A percentile compares a stretch with the other conserved stretches of the same genome.
These are phyloP conservation scores for Hanseniaspora lachancei DNA, from an alignment of 805 yeast genomes.

Conservation along the genomic window DNA sequence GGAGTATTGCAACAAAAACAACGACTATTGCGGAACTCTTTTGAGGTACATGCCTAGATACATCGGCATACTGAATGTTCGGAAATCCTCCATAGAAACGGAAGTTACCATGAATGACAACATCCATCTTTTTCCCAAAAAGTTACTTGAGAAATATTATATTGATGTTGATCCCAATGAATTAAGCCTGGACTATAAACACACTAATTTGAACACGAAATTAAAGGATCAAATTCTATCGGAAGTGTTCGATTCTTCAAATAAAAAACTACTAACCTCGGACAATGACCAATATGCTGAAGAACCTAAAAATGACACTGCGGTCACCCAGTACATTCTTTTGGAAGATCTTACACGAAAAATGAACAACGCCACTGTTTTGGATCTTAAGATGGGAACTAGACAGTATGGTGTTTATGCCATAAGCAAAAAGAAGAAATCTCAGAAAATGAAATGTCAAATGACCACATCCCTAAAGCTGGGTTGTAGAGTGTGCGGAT, in stretches of 20 bases:
- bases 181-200: conserved; percentile 29
- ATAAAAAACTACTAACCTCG: not conserved
- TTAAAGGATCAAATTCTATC: conserved; percentile 56
- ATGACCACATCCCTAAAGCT: conserved; percentile 65
- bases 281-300: not conserved
- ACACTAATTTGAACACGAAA: conserved; percentile 59
- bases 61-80: conserved; percentile 84
- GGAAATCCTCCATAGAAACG: conserved; percentile 39
- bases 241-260: conserved; percentile 42
- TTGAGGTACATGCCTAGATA: conserved; percentile 83
- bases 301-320: conserved; percentile 13
- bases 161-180: conserved; percentile 1
- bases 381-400: conserved; percentile 96
- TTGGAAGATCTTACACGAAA: conserved; percentile 83
- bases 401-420: conserved; percentile 98
- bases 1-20: not conserved
- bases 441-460: conserved; percentile 72
- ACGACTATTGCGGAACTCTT: conserved; percentile 50
- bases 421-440: conserved; percentile 47
- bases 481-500: conserved; percentile 91
- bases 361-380: conserved; percentile 73
- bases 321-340: conserved; percentile 51
- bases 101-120: conserved; percentile 90
- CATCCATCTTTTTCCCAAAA: conserved; percentile 78
- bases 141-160: conserved; percentile 42